phyloP scores from a whole-genome alignment of 768 basidiomycete genomes.

The Tylopilus plumbeoviolaceoides region DNA sequence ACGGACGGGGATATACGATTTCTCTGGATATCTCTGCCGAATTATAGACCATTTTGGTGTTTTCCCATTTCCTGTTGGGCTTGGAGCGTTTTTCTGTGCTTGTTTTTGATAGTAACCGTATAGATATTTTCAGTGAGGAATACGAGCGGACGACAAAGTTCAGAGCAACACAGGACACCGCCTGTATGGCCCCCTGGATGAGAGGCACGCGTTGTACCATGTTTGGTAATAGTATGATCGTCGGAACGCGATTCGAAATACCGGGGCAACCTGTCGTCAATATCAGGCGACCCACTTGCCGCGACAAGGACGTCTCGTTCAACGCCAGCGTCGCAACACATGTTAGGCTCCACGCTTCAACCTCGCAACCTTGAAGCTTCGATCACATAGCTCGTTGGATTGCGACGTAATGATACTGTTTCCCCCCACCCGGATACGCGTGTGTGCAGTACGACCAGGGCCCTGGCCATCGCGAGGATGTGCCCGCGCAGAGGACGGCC shows the following conservation, averaged over 20 bases:
- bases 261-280: slow-evolving; percentile 5
- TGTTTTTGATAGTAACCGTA: background rate
- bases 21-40: slow-evolving; percentile 3
- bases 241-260: slow-evolving; percentile 13
- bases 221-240: slow-evolving; percentile 13
- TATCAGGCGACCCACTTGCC: slow-evolving; percentile 5
- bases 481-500: slow-evolving; percentile 1
- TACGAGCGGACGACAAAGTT: background rate
- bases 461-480: background rate
- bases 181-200: too few relatives aligned
- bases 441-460: background rate
- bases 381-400: slow-evolving; percentile 6
- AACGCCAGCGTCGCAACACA: slow-evolving; percentile 4
- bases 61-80: background rate
- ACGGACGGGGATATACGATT: background rate
- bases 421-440: background rate
- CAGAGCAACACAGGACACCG: too few relatives aligned
- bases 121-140: background rate
- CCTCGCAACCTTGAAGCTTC: slow-evolving; percentile 7
- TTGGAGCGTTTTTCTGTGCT: background rate
- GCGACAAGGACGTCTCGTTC: background rate
- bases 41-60: slow-evolving; percentile 1
- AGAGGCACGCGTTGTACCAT: background rate
- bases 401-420: slow-evolving; percentile 13
- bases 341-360: background rate